These are phyloP conservation scores for Hemileccinum impolitum DNA, from an alignment of 768 basidiomycete species.

Conservation along the genomic window DNA sequence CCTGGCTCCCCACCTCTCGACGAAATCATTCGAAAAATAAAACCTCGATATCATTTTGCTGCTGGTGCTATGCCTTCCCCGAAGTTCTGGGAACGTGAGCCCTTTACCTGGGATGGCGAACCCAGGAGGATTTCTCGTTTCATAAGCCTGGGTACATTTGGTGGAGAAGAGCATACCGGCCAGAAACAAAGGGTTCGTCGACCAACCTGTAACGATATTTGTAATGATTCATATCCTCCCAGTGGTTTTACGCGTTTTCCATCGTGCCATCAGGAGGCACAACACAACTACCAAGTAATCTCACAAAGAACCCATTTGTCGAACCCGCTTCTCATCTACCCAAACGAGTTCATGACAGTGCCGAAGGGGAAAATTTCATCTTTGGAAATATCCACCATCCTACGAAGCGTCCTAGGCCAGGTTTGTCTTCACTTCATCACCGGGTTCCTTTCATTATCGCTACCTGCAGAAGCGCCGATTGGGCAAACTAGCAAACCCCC, in stretches of 20 bases:
- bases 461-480: slow-evolving; percentile 18
- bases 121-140: slow-evolving; percentile 65
- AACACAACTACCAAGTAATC: slow-evolving; percentile 52
- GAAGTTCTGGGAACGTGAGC: slow-evolving; percentile 94
- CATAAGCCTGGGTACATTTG: slow-evolving; percentile 86
- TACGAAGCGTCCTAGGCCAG: slow-evolving; percentile 53
- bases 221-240: slow-evolving; percentile 7
- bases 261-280: slow-evolving; percentile 55
- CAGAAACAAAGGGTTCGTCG: slow-evolving; percentile 83
- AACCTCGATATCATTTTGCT: slow-evolving; percentile 88
- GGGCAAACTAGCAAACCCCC: slow-evolving; percentile 58
- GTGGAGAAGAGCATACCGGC: slow-evolving; percentile 49
- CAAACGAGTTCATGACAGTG: slow-evolving; percentile 54
- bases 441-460: neutral
- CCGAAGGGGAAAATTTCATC: slow-evolving; percentile 59
- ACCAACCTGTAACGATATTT: slow-evolving; percentile 1
- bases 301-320: slow-evolving; percentile 69
- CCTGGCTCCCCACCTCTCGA: slow-evolving; percentile 57
- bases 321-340: slow-evolving; percentile 34
- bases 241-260: slow-evolving; percentile 99
- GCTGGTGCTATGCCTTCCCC: slow-evolving; percentile 60
- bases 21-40: slow-evolving; percentile 59
- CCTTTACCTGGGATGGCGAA: slow-evolving; percentile 80
- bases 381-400: slow-evolving; percentile 62
- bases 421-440: slow-evolving; percentile 32